phyloP scores from a whole-genome alignment of 2,329 filamentous ascomycete species.

The Myriosclerotinia scirpicola region DNA sequence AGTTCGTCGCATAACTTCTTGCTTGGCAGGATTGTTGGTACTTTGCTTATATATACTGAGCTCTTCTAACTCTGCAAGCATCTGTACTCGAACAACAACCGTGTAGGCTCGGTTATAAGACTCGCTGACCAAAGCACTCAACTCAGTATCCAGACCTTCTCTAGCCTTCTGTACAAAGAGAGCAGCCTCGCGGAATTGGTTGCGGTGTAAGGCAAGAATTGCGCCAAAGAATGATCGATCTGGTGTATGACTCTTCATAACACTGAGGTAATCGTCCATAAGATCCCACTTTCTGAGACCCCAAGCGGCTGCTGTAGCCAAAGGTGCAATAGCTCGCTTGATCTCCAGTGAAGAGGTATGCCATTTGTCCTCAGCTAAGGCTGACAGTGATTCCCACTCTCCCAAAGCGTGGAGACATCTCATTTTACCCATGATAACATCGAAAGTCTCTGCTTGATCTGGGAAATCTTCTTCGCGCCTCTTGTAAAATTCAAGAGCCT shows the following conservation, averaged over 20 bases:
- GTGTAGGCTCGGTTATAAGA: conserved; percentile 97
- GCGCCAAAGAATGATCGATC: conserved; percentile 98
- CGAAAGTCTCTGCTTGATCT: conserved; percentile 83
- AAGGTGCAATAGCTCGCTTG: conserved; percentile 84
- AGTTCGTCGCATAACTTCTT: conserved; percentile 85
- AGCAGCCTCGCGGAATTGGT: conserved; percentile 91
- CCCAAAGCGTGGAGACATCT: conserved; percentile 93
- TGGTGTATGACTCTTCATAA: conserved; percentile 90
- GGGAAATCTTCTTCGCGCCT: conserved; percentile 74
- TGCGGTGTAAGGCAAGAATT: conserved; percentile 90
- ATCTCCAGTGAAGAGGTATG: conserved; percentile 83
- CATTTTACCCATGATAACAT: conserved; percentile 99
- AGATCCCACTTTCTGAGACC: conserved; percentile 94
- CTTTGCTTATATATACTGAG: conserved; percentile 98
- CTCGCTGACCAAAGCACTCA: conserved; percentile 94
- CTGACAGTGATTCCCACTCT: conserved; percentile 93
- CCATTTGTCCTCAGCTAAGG: conserved; percentile 90
- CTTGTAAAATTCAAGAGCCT: conserved; percentile 89
- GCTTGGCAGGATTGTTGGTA: conserved; percentile 74
- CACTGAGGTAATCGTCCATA: conserved; percentile 95
- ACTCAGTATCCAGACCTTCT: conserved; percentile 90
- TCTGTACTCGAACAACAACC: conserved; percentile 97
- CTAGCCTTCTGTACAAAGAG: conserved; percentile 86
- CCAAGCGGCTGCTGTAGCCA: conserved; percentile 96
- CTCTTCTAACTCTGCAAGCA: conserved; percentile 97